Base-by-base conservation (phyloP, 352 stramenopile genomes). In the Plasmopara halstedii region DNA sequence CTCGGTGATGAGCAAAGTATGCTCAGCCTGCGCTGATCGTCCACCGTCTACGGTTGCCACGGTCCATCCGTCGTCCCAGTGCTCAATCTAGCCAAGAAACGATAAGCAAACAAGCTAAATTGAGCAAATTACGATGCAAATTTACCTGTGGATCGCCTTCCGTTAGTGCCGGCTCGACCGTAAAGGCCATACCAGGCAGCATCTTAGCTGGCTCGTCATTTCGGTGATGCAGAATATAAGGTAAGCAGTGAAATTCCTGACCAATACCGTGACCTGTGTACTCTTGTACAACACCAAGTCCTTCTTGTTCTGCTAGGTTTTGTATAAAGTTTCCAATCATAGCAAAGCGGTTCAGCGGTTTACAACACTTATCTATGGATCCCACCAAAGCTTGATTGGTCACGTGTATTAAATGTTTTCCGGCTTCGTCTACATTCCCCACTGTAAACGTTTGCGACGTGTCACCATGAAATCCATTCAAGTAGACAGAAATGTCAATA, bases 261-360 rank as follows among this genome's bases (percentile, higher is more conserved):
- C 89, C 84, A 46, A 99, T 98, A 29, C 97, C 97, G 68, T 99
- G 97, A 10, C 96, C 96, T 25, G 85, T 88, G 68, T 98, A 99
- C 50, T 98, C 91, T 34, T 69, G 53, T 38, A 94, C 78, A 22
- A 96, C 79, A 2, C 65, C 73, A 53, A 95, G 95, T 14, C 78
- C 84, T 15, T 84, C 60, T 5, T 67, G 46, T 19, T 75, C 73
- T 6, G 95, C 75, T 36, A 97, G 51, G 34, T 92, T 81, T 56
- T 98, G 73, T 48, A 98, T 91, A 46, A 95, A 92, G 19, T 67
- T 81, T 36, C 95, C 95, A 53, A 99, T 97, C 5, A 83, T 72
- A 32, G 95, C 85, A 68, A 98, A 98, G 41, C 90, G 77, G n/a
- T 56, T 77, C 33, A 92, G 91, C 3, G 94, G 93, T 56, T 96